Conservation (phyloP, 1,284 basidiomycete genomes). For the Leccinum fuscescens region DNA sequence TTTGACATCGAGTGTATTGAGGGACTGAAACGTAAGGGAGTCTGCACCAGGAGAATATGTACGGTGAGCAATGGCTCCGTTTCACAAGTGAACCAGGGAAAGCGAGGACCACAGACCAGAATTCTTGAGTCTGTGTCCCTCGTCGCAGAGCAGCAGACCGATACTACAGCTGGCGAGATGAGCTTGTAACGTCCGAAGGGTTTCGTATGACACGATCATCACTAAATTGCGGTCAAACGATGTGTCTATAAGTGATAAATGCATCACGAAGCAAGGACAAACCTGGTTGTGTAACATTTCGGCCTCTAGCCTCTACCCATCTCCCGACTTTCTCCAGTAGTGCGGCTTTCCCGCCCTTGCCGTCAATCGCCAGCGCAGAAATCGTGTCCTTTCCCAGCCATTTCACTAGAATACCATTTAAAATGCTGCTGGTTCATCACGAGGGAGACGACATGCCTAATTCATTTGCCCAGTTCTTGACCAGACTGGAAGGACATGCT, state of each 20-base stretch:
- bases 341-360: constrained; percentile 84
- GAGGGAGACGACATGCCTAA: constrained; percentile 55
- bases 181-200: constrained; percentile 78
- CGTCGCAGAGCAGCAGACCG: constrained; percentile 91
- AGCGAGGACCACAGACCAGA: constrained; percentile 57
- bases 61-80: constrained; percentile 13
- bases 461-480: constrained; percentile 99
- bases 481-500: constrained; percentile 94
- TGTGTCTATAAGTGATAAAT: background rate
- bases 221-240: constrained; percentile 48
- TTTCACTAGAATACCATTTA: constrained; percentile 57
- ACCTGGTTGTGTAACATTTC: constrained; percentile 90
- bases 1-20: constrained; percentile 84
- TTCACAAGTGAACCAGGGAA: background rate
- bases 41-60: constrained; percentile 46
- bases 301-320: constrained; percentile 85
- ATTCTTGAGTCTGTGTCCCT: constrained; percentile 97
- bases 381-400: constrained; percentile 89
- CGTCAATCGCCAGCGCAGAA: constrained; percentile 82
- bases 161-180: constrained; percentile 81
- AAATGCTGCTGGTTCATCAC: background rate
- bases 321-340: constrained; percentile 76
- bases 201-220: constrained; percentile 99
- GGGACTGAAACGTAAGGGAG: constrained; percentile 74
- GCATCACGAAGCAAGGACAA: constrained; percentile 19